Evolutionary conservation across 163 green algal species (phyloP).

Genomic region (Scenedesmus sp.): DNA sequence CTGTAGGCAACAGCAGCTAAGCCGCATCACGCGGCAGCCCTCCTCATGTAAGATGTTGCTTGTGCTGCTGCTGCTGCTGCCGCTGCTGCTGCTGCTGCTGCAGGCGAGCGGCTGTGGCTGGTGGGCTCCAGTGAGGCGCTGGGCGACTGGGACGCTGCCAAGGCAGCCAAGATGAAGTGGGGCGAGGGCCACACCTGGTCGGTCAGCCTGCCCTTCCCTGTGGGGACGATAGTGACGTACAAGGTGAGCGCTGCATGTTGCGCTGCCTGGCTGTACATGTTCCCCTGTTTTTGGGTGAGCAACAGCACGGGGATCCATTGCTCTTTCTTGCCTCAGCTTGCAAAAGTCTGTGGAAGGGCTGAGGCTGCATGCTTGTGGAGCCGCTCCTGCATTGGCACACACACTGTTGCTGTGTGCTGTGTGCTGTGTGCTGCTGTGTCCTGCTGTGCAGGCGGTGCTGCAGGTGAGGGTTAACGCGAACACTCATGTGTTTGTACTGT

Average conservation of each 20-base stretch:
- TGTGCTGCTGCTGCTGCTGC: not conserved
- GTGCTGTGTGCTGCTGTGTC: not conserved
- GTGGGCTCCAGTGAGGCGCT: not conserved
- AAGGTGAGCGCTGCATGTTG: not conserved
- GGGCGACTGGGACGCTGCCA: slow-evolving; percentile 5
- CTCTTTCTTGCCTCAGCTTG: no score
- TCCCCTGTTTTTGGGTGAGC: not conserved
- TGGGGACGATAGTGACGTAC: not conserved
- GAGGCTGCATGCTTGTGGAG: not conserved
- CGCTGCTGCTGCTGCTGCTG: not conserved
- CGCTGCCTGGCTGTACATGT: no score
- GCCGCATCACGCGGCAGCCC: no score
- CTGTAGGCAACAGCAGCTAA: no score
- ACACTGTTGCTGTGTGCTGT: not conserved
- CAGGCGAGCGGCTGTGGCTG: slow-evolving; percentile 30
- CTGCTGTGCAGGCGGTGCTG: slow-evolving; percentile 17
- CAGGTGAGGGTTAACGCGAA: not conserved
- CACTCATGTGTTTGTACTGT: no score
- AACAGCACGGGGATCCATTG: no score
- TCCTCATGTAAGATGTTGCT: not conserved
- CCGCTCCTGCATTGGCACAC: not conserved
- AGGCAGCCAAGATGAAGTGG: slow-evolving; percentile 25
- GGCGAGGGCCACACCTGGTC: slow-evolving; percentile 14
- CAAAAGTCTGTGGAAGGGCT: no score
- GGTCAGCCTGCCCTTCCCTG: not conserved